Conservation (phyloP, 179 eudicot species). For the Gypsophila paniculata region DNA sequence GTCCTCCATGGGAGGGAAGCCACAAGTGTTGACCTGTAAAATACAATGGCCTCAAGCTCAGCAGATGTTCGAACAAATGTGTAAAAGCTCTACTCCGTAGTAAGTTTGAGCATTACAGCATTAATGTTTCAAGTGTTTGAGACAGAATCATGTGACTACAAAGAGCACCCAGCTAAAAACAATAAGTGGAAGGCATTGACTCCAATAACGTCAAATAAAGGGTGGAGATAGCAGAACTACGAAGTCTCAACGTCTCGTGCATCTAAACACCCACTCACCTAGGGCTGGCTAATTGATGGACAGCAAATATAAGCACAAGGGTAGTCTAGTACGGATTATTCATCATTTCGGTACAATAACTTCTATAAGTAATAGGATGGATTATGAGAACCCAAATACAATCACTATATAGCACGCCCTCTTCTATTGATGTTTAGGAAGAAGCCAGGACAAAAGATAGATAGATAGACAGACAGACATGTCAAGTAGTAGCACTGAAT, state of each 20-base stretch:
- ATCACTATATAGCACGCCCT: too few species aligned
- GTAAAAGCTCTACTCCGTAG: not conserved
- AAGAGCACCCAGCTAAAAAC: not conserved
- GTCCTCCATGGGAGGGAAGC: constrained; percentile 95
- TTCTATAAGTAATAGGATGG: too few species aligned
- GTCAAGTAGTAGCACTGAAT: not conserved
- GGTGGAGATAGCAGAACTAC: not conserved
- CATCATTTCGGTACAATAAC: too few species aligned
- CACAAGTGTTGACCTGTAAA: constrained; percentile 88
- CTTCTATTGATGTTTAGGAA: not conserved
- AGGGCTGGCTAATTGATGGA: not conserved
- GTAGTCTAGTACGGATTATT: too few species aligned
- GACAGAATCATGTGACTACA: not conserved
- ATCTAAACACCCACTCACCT: not conserved
- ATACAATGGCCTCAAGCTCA: constrained; percentile 6
- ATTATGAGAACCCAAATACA: too few species aligned
- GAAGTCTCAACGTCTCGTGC: not conserved
- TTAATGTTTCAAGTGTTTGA: constrained; percentile 7
- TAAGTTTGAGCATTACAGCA: constrained; percentile 4
- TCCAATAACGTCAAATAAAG: not conserved
- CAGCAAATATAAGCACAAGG: not conserved
- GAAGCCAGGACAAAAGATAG: not conserved
- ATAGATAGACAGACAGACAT: too few species aligned
- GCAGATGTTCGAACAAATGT: not conserved
- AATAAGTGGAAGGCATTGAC: not conserved